Evolutionary conservation across 352 stramenopile genomes (phyloP).

Genomic region (Phytophthora litchii): DNA sequence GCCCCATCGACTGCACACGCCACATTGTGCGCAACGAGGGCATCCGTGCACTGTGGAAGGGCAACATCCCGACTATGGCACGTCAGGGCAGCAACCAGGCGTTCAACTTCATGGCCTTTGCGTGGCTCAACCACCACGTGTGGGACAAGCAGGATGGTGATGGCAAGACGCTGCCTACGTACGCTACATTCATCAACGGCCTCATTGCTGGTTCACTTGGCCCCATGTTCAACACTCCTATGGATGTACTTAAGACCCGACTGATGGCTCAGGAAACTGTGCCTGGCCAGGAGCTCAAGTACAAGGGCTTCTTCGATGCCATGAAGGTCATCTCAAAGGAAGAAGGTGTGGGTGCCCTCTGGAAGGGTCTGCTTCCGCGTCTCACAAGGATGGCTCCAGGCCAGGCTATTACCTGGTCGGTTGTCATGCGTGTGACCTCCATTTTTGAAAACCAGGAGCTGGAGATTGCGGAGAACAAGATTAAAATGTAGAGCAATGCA

Average conservation of each 20-base stretch:
- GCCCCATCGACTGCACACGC: conserved; percentile 92
- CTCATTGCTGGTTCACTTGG: conserved; percentile 86
- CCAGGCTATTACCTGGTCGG: conserved; percentile 97
- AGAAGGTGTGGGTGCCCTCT: conserved; percentile 94
- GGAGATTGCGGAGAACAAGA: conserved; percentile 54
- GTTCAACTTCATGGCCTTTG: conserved; percentile 97
- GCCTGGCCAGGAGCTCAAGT: conserved; percentile 93
- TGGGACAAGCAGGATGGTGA: conserved; percentile 92
- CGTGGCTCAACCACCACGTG: conserved; percentile 92
- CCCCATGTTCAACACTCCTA: conserved; percentile 88
- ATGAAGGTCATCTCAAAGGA: conserved; percentile 94
- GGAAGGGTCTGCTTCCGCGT: conserved; percentile 96
- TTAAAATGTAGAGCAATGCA: conserved; percentile 63
- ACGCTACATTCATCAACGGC: conserved; percentile 95
- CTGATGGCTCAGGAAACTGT: conserved; percentile 91
- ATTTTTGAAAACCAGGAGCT: conserved; percentile 85
- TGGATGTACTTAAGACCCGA: conserved; percentile 97
- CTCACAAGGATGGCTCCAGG: conserved; percentile 96
- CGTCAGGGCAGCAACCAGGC: conserved; percentile 98
- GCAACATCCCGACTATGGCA: conserved; percentile 95
- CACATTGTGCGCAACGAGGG: conserved; percentile 95
- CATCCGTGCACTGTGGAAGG: conserved; percentile 94
- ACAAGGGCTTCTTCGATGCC: conserved; percentile 94
- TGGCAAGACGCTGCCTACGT: conserved; percentile 90
- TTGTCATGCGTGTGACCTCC: conserved; percentile 89